Conservation (phyloP, 179 eudicot genomes). For the Vitellaria paradoxa region DNA sequence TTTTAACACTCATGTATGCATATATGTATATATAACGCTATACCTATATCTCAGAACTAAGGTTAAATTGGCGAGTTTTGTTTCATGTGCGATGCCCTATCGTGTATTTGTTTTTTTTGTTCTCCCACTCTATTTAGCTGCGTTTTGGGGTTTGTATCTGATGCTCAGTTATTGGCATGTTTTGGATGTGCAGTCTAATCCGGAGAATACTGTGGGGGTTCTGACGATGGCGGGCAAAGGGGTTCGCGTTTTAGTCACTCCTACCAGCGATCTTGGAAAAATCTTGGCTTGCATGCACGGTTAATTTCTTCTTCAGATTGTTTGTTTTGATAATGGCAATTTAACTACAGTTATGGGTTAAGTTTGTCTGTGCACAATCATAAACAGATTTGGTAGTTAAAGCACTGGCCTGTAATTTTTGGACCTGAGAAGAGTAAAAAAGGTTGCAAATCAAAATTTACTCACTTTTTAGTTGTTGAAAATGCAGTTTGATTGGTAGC, state of each 20-base stretch:
- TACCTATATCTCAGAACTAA: not conserved
- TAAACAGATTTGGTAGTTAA: too few species aligned
- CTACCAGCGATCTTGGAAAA: constrained; percentile 93
- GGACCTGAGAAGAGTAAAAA: not conserved
- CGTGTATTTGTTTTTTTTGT: not conserved
- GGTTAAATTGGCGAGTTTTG: not conserved
- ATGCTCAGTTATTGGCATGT: not conserved
- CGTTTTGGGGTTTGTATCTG: constrained; percentile 9
- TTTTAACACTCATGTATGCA: not conserved
- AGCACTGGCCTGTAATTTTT: not conserved
- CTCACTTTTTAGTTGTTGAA: not conserved
- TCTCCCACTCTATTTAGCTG: constrained; percentile 14
- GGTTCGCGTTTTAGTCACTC: constrained; percentile 94
- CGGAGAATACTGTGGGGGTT: constrained; percentile 96
- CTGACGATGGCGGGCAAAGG: constrained; percentile 98
- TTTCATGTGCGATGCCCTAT: not conserved
- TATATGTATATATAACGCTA: not conserved
- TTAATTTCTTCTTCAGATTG: constrained; percentile 27
- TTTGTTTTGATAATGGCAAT: not conserved
- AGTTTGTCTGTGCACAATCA: not conserved
- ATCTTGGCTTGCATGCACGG: constrained; percentile 96
- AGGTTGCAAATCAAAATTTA: too few species aligned
- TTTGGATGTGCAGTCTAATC: constrained; percentile 64
- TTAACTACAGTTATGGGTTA: not conserved
- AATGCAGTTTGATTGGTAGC: not conserved